Conservation (phyloP, 2,329 filamentous ascomycete species). For the Pyrenophora teres region DNA sequence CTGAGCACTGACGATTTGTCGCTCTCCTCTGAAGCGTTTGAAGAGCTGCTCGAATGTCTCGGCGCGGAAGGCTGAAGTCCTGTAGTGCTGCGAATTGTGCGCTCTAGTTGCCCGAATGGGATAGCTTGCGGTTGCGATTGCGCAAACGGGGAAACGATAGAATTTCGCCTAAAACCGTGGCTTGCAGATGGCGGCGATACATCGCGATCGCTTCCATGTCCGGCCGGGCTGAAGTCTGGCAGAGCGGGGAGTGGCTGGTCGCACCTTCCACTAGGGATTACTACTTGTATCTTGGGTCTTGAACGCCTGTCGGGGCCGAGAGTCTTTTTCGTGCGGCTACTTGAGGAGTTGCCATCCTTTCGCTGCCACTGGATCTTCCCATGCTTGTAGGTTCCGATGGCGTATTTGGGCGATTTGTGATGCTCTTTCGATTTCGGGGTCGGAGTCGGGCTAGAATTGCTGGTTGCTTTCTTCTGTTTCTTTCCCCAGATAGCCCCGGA, state of each 20-base stretch:
- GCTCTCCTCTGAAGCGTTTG: slow-evolving; percentile 43
- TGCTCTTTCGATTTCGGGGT: slow-evolving; percentile 17
- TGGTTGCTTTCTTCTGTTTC: slow-evolving; percentile 20
- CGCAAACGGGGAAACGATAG: slow-evolving; percentile 39
- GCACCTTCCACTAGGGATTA: slow-evolving; percentile 42
- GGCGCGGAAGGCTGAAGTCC: slow-evolving; percentile 4
- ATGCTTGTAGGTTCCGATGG: slow-evolving; percentile 53
- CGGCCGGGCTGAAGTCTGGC: slow-evolving; percentile 35
- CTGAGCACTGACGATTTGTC: slow-evolving; percentile 49
- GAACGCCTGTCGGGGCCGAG: slow-evolving; percentile 22
- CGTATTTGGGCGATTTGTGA: slow-evolving; percentile 31
- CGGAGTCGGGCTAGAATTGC: slow-evolving; percentile 17
- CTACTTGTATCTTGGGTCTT: slow-evolving; percentile 44
- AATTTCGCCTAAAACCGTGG: slow-evolving; percentile 29
- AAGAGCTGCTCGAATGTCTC: slow-evolving; percentile 37
- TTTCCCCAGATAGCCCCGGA: slow-evolving; percentile 22
- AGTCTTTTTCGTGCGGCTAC: slow-evolving; percentile 13
- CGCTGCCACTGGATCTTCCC: slow-evolving; percentile 51
- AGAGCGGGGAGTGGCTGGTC: slow-evolving; percentile 38
- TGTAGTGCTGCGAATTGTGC: slow-evolving; percentile 17
- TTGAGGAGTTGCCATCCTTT: slow-evolving; percentile 12
- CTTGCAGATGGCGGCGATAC: slow-evolving; percentile 43
- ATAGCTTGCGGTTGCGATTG: slow-evolving; percentile 21
- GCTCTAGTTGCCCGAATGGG: slow-evolving; percentile 20
- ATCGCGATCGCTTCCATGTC: slow-evolving; percentile 25